Evolutionary conservation across 108 stramenopile species (phyloP).

Genomic region (Nannochloropsis oceanica): DNA sequence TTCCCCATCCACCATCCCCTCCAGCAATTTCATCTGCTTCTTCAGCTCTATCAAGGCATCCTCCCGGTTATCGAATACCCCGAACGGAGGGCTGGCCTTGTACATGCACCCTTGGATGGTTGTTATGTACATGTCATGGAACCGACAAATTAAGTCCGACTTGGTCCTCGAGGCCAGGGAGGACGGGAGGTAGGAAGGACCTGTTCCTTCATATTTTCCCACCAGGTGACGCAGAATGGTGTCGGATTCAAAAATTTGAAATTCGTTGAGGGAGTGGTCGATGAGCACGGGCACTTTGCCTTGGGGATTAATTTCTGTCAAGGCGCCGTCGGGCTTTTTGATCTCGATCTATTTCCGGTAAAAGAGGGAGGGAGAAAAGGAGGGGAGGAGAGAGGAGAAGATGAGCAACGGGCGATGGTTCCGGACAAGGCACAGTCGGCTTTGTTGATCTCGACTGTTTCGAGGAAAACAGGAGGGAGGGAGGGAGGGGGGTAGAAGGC

Average conservation of each 20-base stretch:
- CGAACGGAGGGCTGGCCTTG: conserved; percentile 63
- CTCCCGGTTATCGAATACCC: conserved; percentile 53
- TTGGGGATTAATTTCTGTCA: not conserved
- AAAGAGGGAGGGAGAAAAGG: not conserved
- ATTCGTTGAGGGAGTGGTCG: not conserved
- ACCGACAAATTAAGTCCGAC: conserved; percentile 50
- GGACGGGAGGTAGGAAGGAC: conserved; percentile 65
- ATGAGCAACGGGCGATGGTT: not conserved
- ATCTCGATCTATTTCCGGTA: not conserved
- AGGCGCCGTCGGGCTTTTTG: not conserved
- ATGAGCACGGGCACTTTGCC: not conserved
- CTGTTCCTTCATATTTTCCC: conserved; percentile 43
- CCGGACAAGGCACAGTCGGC: not conserved
- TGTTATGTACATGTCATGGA: conserved; percentile 78
- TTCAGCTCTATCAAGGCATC: conserved; percentile 57
- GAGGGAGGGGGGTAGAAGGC: not conserved
- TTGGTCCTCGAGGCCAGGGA: conserved; percentile 51
- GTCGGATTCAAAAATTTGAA: conserved; percentile 35
- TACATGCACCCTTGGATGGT: conserved; percentile 81
- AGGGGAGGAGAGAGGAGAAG: not conserved
- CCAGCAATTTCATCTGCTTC: conserved; percentile 55
- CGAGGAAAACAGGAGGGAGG: not conserved
- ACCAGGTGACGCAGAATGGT: conserved; percentile 63
- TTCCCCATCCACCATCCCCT: conserved; percentile 38
- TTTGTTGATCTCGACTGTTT: not conserved